Evolutionary conservation across 2,329 filamentous ascomycete genomes (phyloP), one percentile per base, ranked within the genome.

Genomic region (Ophiocordyceps australis): DNA sequence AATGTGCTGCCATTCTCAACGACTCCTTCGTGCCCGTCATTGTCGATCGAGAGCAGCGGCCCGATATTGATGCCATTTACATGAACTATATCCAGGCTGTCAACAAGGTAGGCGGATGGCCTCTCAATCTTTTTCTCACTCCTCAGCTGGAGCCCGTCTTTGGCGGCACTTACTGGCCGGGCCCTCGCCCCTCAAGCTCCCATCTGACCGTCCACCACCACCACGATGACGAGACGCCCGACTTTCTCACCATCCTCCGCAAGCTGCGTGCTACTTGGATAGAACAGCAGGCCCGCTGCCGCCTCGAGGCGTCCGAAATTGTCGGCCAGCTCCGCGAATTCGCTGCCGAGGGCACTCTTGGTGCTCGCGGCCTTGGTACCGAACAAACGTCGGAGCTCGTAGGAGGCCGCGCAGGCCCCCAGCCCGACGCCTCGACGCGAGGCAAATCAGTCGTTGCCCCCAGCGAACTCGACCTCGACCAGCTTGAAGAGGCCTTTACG

Each of bases 1-100:
- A 82, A 34, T 74, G 93, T 32, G 83, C 89, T 11, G 55, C 68
- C 14, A 62, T 93, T 30, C 62, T 98, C 19, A 98, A 95, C 55
- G 62, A 74, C 32, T 68, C 71, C 30, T 98, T 95, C 48, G 71
- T 98, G 23, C 86, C 89, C 4, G 73, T 95, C 46, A 78, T 94
- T 39, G 69, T 95, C 41, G 89, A 98, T 50, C 72, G 85, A 32
- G 89, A 98, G 51, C 82, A 93, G 51, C 73, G 86, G 15, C 86
- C 86, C 7, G 85, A 95, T 44, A 72, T 95, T 35, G 89, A 98
- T 44, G 74, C 79, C 33, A 85, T 95, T 35, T 95, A 95, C 49
- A 94, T 94, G 82, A 93, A 93, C 55, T 98, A 93, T 49, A 76
- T 93, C 21, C 83, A 94, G 47, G 86, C 86, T 2, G 86, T 89